Conservation (phyloP, 257 asterid genomes). For the Jaltomata sinuosa region DNA sequence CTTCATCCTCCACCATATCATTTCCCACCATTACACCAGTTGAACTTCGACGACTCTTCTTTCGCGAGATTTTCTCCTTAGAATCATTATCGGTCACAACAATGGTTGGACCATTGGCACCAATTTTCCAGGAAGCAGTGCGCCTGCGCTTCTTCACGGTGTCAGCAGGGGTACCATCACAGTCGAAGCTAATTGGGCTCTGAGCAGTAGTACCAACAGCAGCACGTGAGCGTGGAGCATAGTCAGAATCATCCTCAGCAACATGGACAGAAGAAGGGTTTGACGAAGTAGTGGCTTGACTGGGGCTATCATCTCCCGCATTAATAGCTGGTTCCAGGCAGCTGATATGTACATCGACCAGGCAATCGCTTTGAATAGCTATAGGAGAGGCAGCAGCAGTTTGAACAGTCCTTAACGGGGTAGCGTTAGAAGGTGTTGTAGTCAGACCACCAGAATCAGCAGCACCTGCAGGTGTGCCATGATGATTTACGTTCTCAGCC, state of each 20-base stretch:
- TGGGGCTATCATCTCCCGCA: conserved; percentile 37
- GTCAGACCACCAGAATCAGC: conserved; percentile 20
- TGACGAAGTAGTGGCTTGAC: conserved; percentile 33
- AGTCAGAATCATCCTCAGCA: conserved; percentile 51
- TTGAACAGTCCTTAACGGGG: background rate
- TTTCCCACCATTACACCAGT: conserved; percentile 13
- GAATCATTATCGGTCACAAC: conserved; percentile 38
- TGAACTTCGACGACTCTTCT: background rate
- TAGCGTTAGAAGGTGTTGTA: background rate
- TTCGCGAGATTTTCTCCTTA: conserved; percentile 13
- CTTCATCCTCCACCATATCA: conserved; percentile 27
- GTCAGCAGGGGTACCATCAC: conserved; percentile 68
- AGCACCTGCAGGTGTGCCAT: conserved; percentile 21
- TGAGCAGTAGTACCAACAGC: conserved; percentile 25
- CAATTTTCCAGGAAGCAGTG: conserved; percentile 51
- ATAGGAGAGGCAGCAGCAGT: conserved; percentile 8
- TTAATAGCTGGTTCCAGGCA: conserved; percentile 21
- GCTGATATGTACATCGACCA: conserved; percentile 15
- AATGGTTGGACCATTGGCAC: conserved; percentile 43
- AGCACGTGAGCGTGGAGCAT: conserved; percentile 34
- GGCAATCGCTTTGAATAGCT: conserved; percentile 1
- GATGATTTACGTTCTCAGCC: conserved; percentile 56
- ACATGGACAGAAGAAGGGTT: conserved; percentile 38
- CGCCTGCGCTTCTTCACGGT: conserved; percentile 92
- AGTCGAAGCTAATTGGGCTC: conserved; percentile 27